Conservation (phyloP, 768 basidiomycete genomes). For the Phlegmacium glaucopus region DNA sequence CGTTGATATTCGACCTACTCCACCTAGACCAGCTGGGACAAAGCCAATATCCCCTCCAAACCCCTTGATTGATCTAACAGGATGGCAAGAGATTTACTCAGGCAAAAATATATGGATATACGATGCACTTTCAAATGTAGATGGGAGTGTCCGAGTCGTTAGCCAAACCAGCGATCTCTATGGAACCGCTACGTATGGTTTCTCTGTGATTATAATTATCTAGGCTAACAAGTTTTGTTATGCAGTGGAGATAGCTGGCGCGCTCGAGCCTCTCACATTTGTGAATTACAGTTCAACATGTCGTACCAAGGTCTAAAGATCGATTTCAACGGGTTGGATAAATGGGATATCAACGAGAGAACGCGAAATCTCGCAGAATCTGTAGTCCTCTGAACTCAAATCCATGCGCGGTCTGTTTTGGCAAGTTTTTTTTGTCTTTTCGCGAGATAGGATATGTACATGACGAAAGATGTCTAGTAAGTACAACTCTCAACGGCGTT, state of each 20-base stretch:
- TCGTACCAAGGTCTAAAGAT: conserved; percentile 59
- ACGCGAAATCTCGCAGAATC: conserved; percentile 63
- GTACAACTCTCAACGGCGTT: conserved; percentile 13
- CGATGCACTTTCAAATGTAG: conserved; percentile 59
- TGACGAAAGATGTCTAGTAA: conserved; percentile 12
- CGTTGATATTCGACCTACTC: conserved; percentile 58
- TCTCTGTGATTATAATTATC: neutral
- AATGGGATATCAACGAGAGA: conserved; percentile 66
- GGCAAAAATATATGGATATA: conserved; percentile 77
- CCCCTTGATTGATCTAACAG: conserved; percentile 56
- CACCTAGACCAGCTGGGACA: conserved; percentile 39
- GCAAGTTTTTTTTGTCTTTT: conserved; percentile 31
- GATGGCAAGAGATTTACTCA: conserved; percentile 71
- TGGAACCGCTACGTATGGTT: conserved; percentile 73
- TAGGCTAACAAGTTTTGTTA: neutral
- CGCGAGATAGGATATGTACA: conserved; percentile 16
- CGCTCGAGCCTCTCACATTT: conserved; percentile 63
- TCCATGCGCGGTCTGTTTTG: conserved; percentile 21
- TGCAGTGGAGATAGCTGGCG: conserved; percentile 81
- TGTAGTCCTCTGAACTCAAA: neutral
- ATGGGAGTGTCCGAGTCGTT: conserved; percentile 67
- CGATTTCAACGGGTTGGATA: conserved; percentile 73
- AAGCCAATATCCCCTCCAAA: conserved; percentile 48
- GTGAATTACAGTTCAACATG: conserved; percentile 70
- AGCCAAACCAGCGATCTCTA: conserved; percentile 60